These are phyloP conservation scores for Microdochium trichocladiopsis DNA, from an alignment of 2,329 filamentous ascomycete species.

Conservation along the genomic window DNA sequence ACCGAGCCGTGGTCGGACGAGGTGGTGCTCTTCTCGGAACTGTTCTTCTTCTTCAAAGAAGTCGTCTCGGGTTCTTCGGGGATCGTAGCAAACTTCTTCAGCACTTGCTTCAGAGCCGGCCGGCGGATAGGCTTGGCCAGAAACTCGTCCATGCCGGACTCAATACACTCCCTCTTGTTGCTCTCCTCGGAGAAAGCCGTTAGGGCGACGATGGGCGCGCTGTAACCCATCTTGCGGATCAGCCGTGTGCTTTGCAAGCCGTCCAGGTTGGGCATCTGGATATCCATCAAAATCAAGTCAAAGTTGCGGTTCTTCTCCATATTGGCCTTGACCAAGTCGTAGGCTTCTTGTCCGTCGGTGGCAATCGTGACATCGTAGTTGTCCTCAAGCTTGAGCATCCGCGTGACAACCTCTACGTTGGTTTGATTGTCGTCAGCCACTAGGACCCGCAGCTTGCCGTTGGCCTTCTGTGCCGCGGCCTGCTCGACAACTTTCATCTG, in stretches of 20 bases:
- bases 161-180: constrained; percentile 80
- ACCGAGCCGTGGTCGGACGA: background rate
- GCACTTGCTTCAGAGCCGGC: constrained; percentile 78
- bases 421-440: constrained; percentile 68
- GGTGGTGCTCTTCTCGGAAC: background rate
- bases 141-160: constrained; percentile 90
- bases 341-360: constrained; percentile 79
- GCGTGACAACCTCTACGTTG: constrained; percentile 51
- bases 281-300: constrained; percentile 92
- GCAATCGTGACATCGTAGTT: constrained; percentile 86
- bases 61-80: constrained; percentile 56
- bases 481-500: constrained; percentile 59
- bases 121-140: constrained; percentile 69
- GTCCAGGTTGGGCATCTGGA: constrained; percentile 91
- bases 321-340: constrained; percentile 74
- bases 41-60: constrained; percentile 23
- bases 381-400: constrained; percentile 67
- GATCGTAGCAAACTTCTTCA: constrained; percentile 79
- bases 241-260: constrained; percentile 79
- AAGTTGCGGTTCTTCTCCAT: constrained; percentile 70
- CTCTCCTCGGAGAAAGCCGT: constrained; percentile 88
- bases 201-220: constrained; percentile 80
- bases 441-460: constrained; percentile 66
- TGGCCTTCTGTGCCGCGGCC: constrained; percentile 54
- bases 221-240: constrained; percentile 81